These are phyloP conservation scores for Wallacemonas collosoma DNA, from an alignment of 208 protist genomes.

Conservation along the genomic window DNA sequence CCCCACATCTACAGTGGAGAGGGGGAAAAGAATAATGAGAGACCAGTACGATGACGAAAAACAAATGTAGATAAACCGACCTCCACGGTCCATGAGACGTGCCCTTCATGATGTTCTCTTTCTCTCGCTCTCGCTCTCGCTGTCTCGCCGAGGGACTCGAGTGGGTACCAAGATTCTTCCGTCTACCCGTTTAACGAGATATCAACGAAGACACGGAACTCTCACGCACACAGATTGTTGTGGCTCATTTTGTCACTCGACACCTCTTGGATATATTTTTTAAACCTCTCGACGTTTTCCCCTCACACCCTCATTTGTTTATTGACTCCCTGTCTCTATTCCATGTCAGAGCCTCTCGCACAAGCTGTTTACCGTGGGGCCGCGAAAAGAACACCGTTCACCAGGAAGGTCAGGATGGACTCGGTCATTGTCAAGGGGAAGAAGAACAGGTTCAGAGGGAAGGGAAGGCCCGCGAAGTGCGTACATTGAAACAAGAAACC, in stretches of 20 bases:
- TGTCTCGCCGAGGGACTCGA: no score
- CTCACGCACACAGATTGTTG: no score
- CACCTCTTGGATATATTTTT: no score
- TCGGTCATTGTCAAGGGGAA: slow-evolving; percentile 67
- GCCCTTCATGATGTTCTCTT: no score
- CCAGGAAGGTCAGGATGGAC: slow-evolving; percentile 32
- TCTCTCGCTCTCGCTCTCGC: no score
- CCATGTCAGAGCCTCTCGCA: background rate
- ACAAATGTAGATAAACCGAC: background rate
- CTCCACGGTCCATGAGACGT: no score
- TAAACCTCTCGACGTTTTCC: no score
- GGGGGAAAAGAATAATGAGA: background rate
- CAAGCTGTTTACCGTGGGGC: slow-evolving; percentile 2
- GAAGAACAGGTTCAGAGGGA: slow-evolving; percentile 79
- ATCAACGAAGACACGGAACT: no score
- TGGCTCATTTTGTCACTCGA: no score
- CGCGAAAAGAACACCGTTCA: slow-evolving; percentile 36
- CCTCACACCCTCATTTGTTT: background rate
- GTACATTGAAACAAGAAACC: slow-evolving; percentile 80
- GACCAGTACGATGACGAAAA: background rate
- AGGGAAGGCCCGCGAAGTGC: slow-evolving; percentile 52
- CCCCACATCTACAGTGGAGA: background rate
- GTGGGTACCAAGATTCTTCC: no score
- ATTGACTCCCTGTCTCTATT: background rate
- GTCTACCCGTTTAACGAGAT: no score